Conservation (phyloP, 2,329 filamentous ascomycete species). For the Ophiocordyceps camponoti-leonardi region DNA sequence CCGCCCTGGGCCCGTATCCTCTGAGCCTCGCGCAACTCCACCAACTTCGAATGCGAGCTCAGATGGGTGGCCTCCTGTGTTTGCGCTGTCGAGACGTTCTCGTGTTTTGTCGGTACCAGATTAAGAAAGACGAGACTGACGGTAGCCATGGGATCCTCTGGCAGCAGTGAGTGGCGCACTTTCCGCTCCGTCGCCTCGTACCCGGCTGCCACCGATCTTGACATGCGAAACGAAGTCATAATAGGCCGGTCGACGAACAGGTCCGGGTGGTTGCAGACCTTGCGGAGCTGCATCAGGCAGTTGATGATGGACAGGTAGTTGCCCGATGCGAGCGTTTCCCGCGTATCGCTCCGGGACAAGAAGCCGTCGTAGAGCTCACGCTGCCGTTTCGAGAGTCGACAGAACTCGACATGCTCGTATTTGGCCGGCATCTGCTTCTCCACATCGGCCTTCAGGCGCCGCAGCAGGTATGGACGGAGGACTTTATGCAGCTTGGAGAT, state of each 20-base stretch:
- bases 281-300: constrained; percentile 90
- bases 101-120: constrained; percentile 54
- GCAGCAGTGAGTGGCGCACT: constrained; percentile 49
- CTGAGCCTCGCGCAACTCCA: constrained; percentile 57
- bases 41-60: constrained; percentile 51
- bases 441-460: constrained; percentile 85
- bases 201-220: constrained; percentile 55
- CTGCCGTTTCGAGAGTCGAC: constrained; percentile 85
- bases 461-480: constrained; percentile 75
- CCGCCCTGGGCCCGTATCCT: constrained; percentile 40
- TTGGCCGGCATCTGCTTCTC: constrained; percentile 99
- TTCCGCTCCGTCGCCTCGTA: constrained; percentile 58
- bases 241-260: constrained; percentile 92
- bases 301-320: constrained; percentile 98
- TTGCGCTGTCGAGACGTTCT: constrained; percentile 38
- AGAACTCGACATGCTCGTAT: constrained; percentile 94
- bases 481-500: constrained; percentile 91
- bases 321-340: constrained; percentile 73
- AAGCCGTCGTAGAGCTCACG: constrained; percentile 94
- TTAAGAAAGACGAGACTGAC: constrained; percentile 67
- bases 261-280: constrained; percentile 97
- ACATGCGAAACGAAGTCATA: constrained; percentile 91
- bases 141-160: constrained; percentile 39
- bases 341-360: constrained; percentile 75
- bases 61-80: constrained; percentile 44